Conservation (phyloP, 1,284 basidiomycete species). For the Ustilago sp. region DNA sequence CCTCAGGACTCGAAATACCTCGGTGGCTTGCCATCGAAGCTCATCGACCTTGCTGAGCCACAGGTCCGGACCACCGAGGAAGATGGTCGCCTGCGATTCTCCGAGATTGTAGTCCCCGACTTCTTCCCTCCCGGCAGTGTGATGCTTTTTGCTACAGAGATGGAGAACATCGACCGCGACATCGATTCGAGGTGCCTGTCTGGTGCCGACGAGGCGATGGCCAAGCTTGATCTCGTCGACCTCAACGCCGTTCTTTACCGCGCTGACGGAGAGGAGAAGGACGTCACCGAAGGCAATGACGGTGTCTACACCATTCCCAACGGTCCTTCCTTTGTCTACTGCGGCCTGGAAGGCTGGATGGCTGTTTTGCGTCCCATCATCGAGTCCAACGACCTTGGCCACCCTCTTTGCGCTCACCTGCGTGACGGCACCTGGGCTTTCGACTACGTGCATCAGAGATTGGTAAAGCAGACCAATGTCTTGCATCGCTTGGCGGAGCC, state of each 20-base stretch:
- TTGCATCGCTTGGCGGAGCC: constrained; percentile 54
- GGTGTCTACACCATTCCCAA: constrained; percentile 59
- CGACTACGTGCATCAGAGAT: constrained; percentile 71
- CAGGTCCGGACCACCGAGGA: constrained; percentile 36
- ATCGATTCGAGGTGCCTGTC: constrained; percentile 52
- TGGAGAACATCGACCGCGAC: constrained; percentile 54
- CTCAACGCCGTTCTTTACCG: constrained; percentile 64
- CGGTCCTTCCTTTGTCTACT: constrained; percentile 53
- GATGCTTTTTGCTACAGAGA: constrained; percentile 62
- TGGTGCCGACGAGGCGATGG: constrained; percentile 59
- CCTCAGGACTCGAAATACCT: constrained; percentile 44
- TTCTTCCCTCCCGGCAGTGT: constrained; percentile 64
- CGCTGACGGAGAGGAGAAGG: constrained; percentile 65
- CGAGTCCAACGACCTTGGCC: constrained; percentile 60
- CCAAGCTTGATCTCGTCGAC: constrained; percentile 56
- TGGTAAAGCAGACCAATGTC: constrained; percentile 73
- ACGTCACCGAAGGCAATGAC: constrained; percentile 57
- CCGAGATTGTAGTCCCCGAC: constrained; percentile 61
- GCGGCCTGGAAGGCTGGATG: constrained; percentile 66
- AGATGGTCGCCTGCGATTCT: constrained; percentile 40
- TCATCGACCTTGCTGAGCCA: constrained; percentile 56
- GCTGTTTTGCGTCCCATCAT: constrained; percentile 51
- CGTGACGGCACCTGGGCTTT: constrained; percentile 63
- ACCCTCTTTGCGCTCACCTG: constrained; percentile 61
- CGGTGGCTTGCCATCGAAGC: constrained; percentile 53